Percentiles rank a stretch among this genome's conserved stretches.
These are phyloP conservation scores for Phyllosticta citrichinensis DNA, from an alignment of 2,329 filamentous ascomycete species.

Conservation along the genomic window DNA sequence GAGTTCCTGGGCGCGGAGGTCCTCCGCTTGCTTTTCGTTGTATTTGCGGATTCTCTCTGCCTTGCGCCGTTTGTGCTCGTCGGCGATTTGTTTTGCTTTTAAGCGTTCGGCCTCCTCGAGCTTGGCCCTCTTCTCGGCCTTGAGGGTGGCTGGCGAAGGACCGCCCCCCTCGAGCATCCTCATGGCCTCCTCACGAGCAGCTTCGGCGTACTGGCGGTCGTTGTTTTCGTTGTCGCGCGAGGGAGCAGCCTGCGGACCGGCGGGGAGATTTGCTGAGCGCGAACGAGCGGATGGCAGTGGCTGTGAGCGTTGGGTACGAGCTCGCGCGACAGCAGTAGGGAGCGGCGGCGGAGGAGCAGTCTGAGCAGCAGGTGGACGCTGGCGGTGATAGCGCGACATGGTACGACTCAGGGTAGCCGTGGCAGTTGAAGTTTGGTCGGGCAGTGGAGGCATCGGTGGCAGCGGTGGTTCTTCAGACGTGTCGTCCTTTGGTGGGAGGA, in stretches of 20 bases:
- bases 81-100: conserved; percentile 19
- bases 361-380: conserved; percentile 19
- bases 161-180: conserved; percentile 23
- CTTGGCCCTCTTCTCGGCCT: conserved; percentile 23
- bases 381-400: conserved; percentile 33
- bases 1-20: conserved; percentile 17
- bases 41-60: conserved; percentile 16
- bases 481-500: conserved; percentile 18
- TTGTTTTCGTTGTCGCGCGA: background rate
- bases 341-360: conserved; percentile 14
- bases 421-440: conserved; percentile 9
- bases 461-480: conserved; percentile 16
- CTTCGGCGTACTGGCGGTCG: background rate
- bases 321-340: conserved; percentile 5
- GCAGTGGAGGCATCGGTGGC: conserved; percentile 12
- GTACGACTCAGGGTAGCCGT: conserved; percentile 21
- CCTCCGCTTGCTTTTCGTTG: conserved; percentile 15
- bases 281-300: background rate
- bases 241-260: background rate
- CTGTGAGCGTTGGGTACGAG: background rate
- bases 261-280: conserved; percentile 7
- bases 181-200: conserved; percentile 24
- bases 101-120: conserved; percentile 22
- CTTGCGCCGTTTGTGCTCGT: conserved; percentile 21
- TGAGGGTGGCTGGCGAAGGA: conserved; percentile 17